These are phyloP conservation scores for Gossypium davidsonii DNA, from an alignment of 441 rosid species.

Conservation along the genomic window DNA sequence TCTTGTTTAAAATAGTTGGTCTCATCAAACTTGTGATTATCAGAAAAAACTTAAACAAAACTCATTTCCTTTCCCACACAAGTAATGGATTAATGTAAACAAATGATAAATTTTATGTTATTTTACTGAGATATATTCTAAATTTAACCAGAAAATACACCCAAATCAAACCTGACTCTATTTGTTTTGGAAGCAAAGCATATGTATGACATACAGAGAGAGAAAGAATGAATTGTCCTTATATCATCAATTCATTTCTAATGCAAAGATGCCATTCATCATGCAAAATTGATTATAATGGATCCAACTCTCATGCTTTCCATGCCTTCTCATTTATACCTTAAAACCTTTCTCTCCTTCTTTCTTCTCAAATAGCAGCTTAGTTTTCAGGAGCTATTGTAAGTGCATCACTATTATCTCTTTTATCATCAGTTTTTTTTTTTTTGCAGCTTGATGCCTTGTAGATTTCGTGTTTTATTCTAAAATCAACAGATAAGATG, in stretches of 20 bases:
- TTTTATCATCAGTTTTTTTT: slow-evolving; percentile 11
- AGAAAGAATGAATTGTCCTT: background rate
- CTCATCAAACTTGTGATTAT: slow-evolving; percentile 36
- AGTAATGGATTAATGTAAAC: slow-evolving; percentile 17
- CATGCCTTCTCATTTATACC: slow-evolving; percentile 40
- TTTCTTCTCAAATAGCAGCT: slow-evolving; percentile 19
- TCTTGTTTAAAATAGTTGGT: slow-evolving; percentile 23
- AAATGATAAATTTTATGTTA: slow-evolving; percentile 6
- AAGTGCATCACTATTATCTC: slow-evolving; percentile 6
- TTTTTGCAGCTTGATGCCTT: background rate
- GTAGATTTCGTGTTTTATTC: background rate
- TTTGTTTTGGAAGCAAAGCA: slow-evolving; percentile 22
- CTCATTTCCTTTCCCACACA: slow-evolving; percentile 32
- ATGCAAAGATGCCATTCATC: slow-evolving; percentile 21
- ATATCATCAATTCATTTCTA: slow-evolving; percentile 3
- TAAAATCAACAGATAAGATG: slow-evolving; percentile 21
- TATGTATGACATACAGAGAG: background rate
- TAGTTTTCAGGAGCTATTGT: background rate
- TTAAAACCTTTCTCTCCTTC: slow-evolving; percentile 34
- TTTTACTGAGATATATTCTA: slow-evolving; percentile 27
- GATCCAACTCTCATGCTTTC: slow-evolving; percentile 40
- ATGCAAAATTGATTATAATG: slow-evolving; percentile 29
- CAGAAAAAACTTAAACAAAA: slow-evolving; percentile 14
- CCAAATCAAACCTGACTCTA: slow-evolving; percentile 40
- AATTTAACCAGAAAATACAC: slow-evolving; percentile 31